Evolutionary conservation across 148 eudicot species (phyloP), one percentile per base, ranked within the genome.

Genomic region (Talinum fruticosum): DNA sequence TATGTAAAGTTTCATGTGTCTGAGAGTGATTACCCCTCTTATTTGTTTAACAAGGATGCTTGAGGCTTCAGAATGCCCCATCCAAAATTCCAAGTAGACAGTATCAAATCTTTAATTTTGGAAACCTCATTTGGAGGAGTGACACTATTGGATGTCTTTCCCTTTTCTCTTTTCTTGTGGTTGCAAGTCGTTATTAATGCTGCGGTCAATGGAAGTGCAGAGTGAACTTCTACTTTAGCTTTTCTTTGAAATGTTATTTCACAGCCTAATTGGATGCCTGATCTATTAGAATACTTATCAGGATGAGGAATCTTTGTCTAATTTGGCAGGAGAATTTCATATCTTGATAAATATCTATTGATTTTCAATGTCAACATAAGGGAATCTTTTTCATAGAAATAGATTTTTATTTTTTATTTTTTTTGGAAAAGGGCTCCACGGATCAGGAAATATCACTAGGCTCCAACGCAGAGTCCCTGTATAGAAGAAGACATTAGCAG

Each of bases 301-400:
- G 38, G 84, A 82, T 77, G 77, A 67, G 80, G 77, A 82, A 73
- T 82, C 73, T 66, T 76, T 77, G 75, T 73, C 53, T 73, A 57
- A 68, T 66, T 72, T 72, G 84, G 73, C 35, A 81, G 21, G 49
- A 72, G 77, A 72, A 82, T 76, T 66, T 81, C 35, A 77, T 72
- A 77, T 67, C 80, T 67, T 77, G 84, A 77, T 77, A 66, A 18
- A 26, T 76, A 64, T 62, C 16, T 73, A 32, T 54, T 53, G 69
- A 24, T 81, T 36, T 73, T 57, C 47, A 30, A 44, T 23, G 26
- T 71, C 57, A 65, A 62, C 45, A 47, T 35, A 16, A 15, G 47
- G 57, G 75, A 44, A 34, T 44, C 53, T 61, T 73, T 41, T 19
- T 49, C 62, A 57, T 59, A 61, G 10, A 37, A 14, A 81, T 71